Conservation (phyloP, 257 asterid species). For the Solanum pimpinellifolium region DNA sequence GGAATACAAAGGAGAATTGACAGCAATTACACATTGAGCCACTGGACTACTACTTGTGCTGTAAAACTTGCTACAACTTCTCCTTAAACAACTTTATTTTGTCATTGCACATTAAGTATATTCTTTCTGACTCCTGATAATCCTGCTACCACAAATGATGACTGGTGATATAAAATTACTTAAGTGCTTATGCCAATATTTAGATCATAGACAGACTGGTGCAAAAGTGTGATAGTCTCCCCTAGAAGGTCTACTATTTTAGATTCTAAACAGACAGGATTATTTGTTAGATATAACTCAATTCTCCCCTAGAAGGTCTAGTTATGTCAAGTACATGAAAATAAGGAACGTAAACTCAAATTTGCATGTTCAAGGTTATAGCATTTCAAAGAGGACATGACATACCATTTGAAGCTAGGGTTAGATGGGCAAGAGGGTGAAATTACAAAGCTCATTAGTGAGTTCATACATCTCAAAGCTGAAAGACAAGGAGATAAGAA, state of each 20-base stretch:
- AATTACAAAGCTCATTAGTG: not conserved
- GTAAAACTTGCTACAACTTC: not conserved
- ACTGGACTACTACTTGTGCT: not conserved
- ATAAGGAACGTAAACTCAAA: not conserved
- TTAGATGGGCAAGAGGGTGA: not conserved
- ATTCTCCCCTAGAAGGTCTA: not conserved
- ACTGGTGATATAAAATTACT: not conserved
- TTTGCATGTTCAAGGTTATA: not conserved
- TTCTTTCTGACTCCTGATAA: not conserved
- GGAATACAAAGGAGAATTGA: not conserved
- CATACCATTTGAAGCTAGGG: not conserved
- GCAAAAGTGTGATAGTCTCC: not conserved
- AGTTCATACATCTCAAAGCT: not conserved
- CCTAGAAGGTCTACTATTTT: not conserved
- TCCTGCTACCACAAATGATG: not conserved
- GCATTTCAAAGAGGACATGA: not conserved
- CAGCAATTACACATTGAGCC: not conserved
- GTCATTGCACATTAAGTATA: not conserved
- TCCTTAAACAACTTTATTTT: not conserved
- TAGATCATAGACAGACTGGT: not conserved
- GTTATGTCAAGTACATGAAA: not conserved
- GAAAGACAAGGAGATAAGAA: not conserved
- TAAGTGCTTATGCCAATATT: not conserved
- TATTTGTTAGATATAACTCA: not conserved
- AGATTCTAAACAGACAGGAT: not conserved